phyloP scores from a whole-genome alignment of 176 grass and related monocot species.

The Oryza officinalis region DNA sequence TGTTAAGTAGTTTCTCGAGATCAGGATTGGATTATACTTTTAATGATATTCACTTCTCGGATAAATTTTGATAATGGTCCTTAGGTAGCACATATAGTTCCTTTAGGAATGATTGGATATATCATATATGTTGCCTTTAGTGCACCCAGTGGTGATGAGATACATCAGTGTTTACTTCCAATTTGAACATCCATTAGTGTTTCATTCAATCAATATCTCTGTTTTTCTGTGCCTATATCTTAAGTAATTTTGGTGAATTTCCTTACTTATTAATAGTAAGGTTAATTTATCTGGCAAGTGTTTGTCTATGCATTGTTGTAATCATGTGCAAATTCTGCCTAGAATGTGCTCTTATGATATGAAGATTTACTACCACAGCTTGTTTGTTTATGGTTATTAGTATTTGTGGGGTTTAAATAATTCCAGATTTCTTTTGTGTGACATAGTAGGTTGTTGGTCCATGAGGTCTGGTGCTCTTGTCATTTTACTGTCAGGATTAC shows the following conservation, averaged over 20 bases:
- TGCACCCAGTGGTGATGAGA: neutral
- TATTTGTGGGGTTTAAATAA: neutral
- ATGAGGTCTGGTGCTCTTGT: neutral
- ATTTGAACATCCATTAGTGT: slow-evolving; percentile 21
- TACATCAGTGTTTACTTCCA: neutral
- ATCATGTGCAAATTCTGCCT: neutral
- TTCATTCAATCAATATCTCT: neutral
- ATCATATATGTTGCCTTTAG: slow-evolving; percentile 9
- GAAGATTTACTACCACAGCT: neutral
- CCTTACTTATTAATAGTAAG: neutral
- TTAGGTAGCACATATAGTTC: neutral
- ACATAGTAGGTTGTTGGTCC: neutral
- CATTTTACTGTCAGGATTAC: neutral
- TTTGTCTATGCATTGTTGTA: neutral
- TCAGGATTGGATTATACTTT: neutral
- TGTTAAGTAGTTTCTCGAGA: slow-evolving; percentile 2
- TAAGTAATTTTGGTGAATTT: neutral
- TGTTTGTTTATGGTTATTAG: neutral
- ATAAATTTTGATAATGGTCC: slow-evolving; percentile 1
- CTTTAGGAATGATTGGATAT: neutral
- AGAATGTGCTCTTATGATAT: neutral
- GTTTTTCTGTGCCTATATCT: neutral
- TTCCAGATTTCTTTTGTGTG: neutral
- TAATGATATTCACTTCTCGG: slow-evolving; percentile 10
- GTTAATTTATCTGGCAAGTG: neutral